Conservation (phyloP, 2,329 filamentous ascomycete species). For the Endoconidiophora polonica region DNA sequence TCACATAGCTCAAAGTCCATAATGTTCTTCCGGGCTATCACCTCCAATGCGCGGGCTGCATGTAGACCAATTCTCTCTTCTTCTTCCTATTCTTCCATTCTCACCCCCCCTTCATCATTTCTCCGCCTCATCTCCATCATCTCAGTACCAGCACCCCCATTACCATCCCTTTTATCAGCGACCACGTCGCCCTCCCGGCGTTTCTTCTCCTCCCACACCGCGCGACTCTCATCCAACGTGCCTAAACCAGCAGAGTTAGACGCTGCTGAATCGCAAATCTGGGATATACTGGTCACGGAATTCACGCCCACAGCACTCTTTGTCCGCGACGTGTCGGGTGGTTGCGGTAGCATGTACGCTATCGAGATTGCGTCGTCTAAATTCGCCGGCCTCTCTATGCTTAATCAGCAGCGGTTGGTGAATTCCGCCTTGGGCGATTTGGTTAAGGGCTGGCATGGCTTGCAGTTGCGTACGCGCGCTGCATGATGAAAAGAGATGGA, state of each 20-base stretch:
- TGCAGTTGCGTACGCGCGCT: constrained; percentile 58
- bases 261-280: constrained; percentile 41
- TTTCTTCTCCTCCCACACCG: constrained; percentile 16
- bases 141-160: not conserved
- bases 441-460: constrained; percentile 67
- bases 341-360: constrained; percentile 76
- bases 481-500: constrained; percentile 17
- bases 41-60: not conserved
- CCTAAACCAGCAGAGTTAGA: constrained; percentile 35
- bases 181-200: constrained; percentile 10
- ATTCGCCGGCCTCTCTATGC: constrained; percentile 53
- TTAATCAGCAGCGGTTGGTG: constrained; percentile 72
- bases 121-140: not conserved
- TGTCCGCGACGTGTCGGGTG: constrained; percentile 68
- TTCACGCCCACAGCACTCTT: constrained; percentile 35
- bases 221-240: constrained; percentile 17
- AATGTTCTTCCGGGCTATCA: not conserved
- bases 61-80: not conserved
- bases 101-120: not conserved
- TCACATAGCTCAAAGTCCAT: too few relatives aligned
- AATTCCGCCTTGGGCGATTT: constrained; percentile 58
- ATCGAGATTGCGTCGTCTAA: constrained; percentile 57
- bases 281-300: constrained; percentile 33
- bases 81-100: not conserved
- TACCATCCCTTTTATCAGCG: constrained; percentile 1